Base-by-base conservation (phyloP, 805 yeast genomes). In the Metschnikowia reukaufii region DNA sequence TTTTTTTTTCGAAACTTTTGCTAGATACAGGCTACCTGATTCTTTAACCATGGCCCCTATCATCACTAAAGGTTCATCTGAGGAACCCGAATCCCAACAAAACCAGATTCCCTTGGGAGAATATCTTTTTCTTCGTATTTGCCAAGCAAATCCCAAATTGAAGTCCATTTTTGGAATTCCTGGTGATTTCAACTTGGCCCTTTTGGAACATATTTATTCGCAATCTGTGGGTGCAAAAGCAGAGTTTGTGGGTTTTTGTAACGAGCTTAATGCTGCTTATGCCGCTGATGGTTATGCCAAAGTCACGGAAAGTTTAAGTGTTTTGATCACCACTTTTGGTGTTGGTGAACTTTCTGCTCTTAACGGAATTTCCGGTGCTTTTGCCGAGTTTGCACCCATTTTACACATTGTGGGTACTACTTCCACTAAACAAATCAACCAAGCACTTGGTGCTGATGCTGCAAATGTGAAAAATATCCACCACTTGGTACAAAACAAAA, bases 261-360 rank as follows among this genome's bases (percentile, higher is more conserved):
- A 90, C 61, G 97, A 90, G 68, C 74, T 90, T 53, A 91, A 90
- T 61, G 84, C 94, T 3, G 94, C 95, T 7, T 90, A 91, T 62
- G 83, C 94, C 5, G 91, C 92, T 6, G 97, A 91, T 64, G 97
- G 97, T 4, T 91, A 88, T 59, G 81, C 94, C 16, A 74, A 83
- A 23, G 72, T 75, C 40, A 76, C 79, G n/a, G 77, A 86, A 6
- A 70, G 74, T 4, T 55, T 69, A 49, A 88, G 89, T 44, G 89
- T 82, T 17, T 64, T 75, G 53, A 66, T 75, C 42, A 82, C 91
- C 43, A 89, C 97, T 4, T 87, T 75, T 65, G 97, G 96, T 42
- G 97, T 89, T 15, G 97, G 97, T 47, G 96, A 89, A 63, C 74
- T 88, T 51, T 81, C 89, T 48, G 95, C 96, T 2, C 60, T 88